Percentiles rank a stretch among this genome's conserved stretches.
Evolutionary conservation across 768 basidiomycete genomes (phyloP).

Genomic region (Cubamyces sp.): DNA sequence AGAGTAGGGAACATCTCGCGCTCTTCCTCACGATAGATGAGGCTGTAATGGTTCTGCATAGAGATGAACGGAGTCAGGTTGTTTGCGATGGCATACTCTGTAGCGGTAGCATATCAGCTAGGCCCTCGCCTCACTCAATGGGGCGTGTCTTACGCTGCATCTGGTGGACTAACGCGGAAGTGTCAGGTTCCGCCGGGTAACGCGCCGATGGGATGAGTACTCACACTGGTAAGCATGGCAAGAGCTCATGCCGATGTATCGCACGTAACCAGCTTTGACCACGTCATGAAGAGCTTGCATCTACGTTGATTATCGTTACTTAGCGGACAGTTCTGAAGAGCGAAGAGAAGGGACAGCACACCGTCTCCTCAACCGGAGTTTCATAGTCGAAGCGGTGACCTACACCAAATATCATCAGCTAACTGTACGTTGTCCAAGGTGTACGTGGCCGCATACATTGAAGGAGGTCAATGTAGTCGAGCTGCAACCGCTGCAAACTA

Average conservation of each 20-base stretch:
- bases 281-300: slow-evolving; percentile 51
- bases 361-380: slow-evolving; percentile 44
- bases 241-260: slow-evolving; percentile 42
- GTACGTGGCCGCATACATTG: slow-evolving; percentile 24
- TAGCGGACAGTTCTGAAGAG: neutral
- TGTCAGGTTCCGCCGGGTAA: neutral
- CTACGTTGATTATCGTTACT: neutral
- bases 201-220: neutral
- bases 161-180: slow-evolving; percentile 29
- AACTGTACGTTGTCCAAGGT: neutral
- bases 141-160: slow-evolving; percentile 32
- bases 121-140: neutral
- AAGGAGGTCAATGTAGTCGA: slow-evolving; percentile 60
- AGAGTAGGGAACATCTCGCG: slow-evolving; percentile 58
- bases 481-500: slow-evolving; percentile 66
- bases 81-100: slow-evolving; percentile 47
- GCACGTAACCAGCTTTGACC: slow-evolving; percentile 44
- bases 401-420: neutral
- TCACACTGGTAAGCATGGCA: slow-evolving; percentile 39
- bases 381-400: slow-evolving; percentile 35
- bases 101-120: slow-evolving; percentile 13
- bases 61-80: slow-evolving; percentile 57
- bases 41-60: slow-evolving; percentile 65
- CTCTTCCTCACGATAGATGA: slow-evolving; percentile 65
- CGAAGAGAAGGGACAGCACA: neutral